Evolutionary conservation across 2,329 filamentous ascomycete species (phyloP).

Genomic region (Geoglossum cookeanum): DNA sequence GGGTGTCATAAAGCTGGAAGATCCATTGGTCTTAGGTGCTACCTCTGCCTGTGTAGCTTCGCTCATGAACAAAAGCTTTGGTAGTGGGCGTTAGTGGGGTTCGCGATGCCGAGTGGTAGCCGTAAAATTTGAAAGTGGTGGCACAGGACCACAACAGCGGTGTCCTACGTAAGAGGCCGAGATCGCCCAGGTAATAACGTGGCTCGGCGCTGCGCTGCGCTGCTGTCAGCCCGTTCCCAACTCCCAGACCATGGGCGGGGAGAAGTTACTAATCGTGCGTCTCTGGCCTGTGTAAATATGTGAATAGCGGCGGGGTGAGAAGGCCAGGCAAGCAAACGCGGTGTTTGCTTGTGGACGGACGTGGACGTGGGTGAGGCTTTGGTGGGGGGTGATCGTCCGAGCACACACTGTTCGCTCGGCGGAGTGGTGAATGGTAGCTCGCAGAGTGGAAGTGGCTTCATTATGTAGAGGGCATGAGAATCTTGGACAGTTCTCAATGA

Average conservation of each 20-base stretch:
- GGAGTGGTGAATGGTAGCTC: not conserved
- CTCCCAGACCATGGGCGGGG: not conserved
- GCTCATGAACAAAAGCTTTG: slow-evolving; percentile 2
- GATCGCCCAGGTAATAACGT: not conserved
- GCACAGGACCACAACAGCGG: not conserved
- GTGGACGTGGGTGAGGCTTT: not conserved
- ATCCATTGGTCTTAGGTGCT: slow-evolving; percentile 3
- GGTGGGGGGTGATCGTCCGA: not conserved
- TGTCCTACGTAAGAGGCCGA: not conserved
- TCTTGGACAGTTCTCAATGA: not conserved
- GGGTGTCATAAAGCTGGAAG: slow-evolving; percentile 1
- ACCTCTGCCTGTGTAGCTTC: slow-evolving; percentile 3
- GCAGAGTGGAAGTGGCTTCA: not conserved
- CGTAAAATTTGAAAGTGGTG: not conserved
- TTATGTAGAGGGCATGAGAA: not conserved
- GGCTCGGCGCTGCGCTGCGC: not conserved
- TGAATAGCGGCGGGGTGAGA: not conserved
- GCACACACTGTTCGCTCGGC: not conserved
- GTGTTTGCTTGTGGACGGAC: not conserved
- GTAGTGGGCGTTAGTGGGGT: not conserved
- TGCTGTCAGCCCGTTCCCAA: not conserved
- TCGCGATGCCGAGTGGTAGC: not conserved
- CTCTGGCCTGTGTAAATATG: not conserved
- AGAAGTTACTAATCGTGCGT: not conserved
- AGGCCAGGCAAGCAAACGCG: not conserved